Base-by-base conservation (phyloP, 2,329 filamentous ascomycete species). In the Fusarium sp. region DNA sequence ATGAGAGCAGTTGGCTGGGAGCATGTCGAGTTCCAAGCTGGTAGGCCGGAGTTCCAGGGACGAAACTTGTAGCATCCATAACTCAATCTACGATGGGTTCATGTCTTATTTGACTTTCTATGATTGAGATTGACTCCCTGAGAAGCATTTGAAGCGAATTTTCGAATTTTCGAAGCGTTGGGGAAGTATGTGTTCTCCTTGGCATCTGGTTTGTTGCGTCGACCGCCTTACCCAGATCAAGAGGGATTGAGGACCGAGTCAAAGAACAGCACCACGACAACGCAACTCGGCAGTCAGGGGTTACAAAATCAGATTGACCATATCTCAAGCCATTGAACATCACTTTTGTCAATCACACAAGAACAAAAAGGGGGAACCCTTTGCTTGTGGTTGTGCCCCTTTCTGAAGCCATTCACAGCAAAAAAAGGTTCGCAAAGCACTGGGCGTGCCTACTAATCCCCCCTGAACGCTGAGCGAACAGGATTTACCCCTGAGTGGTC, bases 361-460 rank as follows among this genome's bases (percentile, higher is more conserved):
- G 10, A 30, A 14, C 4, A 42, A 48, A 54, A 61, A 18, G 2
- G 3, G 13, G 8, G 8, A 4, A 8, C 3, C 8, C 3, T 22
- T 2, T 1, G 22, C 24, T 7, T 47, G 3, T 5, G n/a, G 5
- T 8, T 10, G 8, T 7, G 13, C 11, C 17, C 20, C 24, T 9
- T 42, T 14, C 30, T 32, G 36, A 26, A 10, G 12, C 30, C 18
- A 60, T 30, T 6, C 34, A 22, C n/a, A 30, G 20, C 12, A 42
- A 42, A 66, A 60, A 67, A 62, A 68, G 63, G 66, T 50, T 68
- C 54, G 66, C 66, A 68, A 61, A 68, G 66, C 55, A 54, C 66
- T 54, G 32, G 63, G 42, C 48, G 28, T 65, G 63, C 63, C 66
- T 68, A 68, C 63, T 68, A 68, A 51, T 62, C 55, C 63, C 39